phyloP scores from a whole-genome alignment of 345 rosid genomes.

The Fremontodendron californicum region DNA sequence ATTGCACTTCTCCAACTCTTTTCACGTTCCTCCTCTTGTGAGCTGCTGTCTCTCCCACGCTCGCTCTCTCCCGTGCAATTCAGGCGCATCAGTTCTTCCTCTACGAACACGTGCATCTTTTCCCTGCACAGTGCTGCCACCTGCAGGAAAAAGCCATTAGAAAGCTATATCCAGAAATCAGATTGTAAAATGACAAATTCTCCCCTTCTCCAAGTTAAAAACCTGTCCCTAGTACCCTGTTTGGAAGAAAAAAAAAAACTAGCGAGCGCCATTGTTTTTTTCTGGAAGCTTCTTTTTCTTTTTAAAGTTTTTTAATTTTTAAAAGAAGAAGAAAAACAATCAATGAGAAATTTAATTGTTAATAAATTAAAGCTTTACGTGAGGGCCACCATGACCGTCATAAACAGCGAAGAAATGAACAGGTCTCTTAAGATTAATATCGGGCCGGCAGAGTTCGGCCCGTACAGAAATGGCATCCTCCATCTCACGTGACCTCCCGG shows the following conservation, averaged over 20 bases:
- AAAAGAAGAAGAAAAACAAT: neutral
- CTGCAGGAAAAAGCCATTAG: constrained; percentile 22
- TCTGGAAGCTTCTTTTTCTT: neutral
- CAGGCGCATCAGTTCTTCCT: constrained; percentile 43
- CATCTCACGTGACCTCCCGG: constrained; percentile 56
- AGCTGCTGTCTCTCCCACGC: constrained; percentile 6
- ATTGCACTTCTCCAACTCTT: constrained; percentile 36
- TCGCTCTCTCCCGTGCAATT: neutral
- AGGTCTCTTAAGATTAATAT: constrained; percentile 33
- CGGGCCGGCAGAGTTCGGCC: constrained; percentile 39
- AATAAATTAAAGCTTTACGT: constrained; percentile 21
- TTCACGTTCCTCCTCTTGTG: neutral
- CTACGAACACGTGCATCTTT: constrained; percentile 44
- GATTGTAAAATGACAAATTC: constrained; percentile 13
- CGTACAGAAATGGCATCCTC: constrained; percentile 45
- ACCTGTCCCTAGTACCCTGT: neutral
- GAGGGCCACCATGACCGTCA: constrained; percentile 86
- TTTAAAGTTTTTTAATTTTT: neutral
- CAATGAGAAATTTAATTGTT: neutral
- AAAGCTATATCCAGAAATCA: neutral
- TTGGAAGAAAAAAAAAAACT: neutral
- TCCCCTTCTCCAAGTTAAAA: neutral
- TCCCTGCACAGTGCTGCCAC: constrained; percentile 48
- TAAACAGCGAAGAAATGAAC: constrained; percentile 77
- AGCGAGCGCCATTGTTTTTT: neutral